Conservation (phyloP, 2,329 filamentous ascomycete genomes). For the Cucurbitaria berberidis region DNA sequence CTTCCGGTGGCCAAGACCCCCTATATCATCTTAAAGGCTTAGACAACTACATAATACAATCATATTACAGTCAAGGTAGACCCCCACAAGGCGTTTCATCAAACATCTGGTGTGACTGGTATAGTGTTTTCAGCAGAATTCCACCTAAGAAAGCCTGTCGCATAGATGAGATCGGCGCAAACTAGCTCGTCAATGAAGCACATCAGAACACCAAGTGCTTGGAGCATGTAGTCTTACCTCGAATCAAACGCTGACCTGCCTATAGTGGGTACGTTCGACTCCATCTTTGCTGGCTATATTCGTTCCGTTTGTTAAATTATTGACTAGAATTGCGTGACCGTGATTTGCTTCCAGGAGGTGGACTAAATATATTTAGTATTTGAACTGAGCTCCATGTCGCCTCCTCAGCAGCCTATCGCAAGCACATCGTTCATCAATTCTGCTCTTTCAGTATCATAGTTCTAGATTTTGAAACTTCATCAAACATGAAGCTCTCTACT, state of each 20-base stretch:
- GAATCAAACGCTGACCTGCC: slow-evolving; percentile 9
- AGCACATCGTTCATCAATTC: too few species aligned
- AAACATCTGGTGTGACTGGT: background rate
- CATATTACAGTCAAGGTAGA: background rate
- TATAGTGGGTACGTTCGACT: slow-evolving; percentile 6
- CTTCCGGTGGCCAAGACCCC: slow-evolving; percentile 11
- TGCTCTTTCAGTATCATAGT: too few species aligned
- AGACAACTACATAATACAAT: background rate
- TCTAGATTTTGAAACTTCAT: background rate
- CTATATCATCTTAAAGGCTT: slow-evolving; percentile 5
- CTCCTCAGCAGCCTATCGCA: too few species aligned
- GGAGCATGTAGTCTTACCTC: background rate
- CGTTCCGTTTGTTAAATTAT: background rate
- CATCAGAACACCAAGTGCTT: background rate
- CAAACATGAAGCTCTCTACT: slow-evolving; percentile 19
- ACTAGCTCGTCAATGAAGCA: slow-evolving; percentile 1
- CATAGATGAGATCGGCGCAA: slow-evolving; percentile 10
- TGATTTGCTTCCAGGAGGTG: too few species aligned
- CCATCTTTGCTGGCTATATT: background rate
- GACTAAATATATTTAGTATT: too few species aligned
- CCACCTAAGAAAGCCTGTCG: slow-evolving; percentile 17
- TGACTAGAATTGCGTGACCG: too few species aligned
- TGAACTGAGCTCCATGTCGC: too few species aligned
- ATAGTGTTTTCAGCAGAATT: slow-evolving; percentile 1
- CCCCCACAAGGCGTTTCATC: slow-evolving; percentile 5